phyloP scores from a whole-genome alignment of 345 rosid genomes.

The Rhodomyrtus tomentosa region DNA sequence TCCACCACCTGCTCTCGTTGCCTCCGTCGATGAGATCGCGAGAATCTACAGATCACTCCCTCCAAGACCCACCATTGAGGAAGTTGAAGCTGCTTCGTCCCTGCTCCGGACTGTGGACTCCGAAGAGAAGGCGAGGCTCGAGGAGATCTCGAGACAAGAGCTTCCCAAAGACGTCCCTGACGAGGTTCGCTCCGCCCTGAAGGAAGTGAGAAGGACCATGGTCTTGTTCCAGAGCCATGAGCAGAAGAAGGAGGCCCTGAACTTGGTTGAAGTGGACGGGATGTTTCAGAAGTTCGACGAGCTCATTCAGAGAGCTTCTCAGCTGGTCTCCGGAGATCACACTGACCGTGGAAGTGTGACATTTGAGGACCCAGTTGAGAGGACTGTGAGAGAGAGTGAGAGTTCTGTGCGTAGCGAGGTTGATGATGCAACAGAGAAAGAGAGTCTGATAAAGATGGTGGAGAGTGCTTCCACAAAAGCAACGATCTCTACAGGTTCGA shows the following conservation, averaged over 20 bases:
- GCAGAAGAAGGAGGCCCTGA: constrained; percentile 42
- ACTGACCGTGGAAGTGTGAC: constrained; percentile 2
- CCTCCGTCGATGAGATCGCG: constrained; percentile 41
- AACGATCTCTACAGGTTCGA: not conserved
- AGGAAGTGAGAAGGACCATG: constrained; percentile 25
- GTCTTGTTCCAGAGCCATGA: constrained; percentile 36
- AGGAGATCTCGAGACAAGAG: constrained; percentile 27
- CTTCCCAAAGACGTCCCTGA: constrained; percentile 28
- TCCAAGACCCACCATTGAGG: constrained; percentile 43
- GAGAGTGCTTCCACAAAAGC: constrained; percentile 28
- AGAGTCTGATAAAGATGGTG: constrained; percentile 9
- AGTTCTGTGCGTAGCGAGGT: constrained; percentile 8
- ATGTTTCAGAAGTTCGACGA: constrained; percentile 33
- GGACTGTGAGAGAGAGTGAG: constrained; percentile 12
- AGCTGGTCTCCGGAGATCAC: constrained; percentile 33
- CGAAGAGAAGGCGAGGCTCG: constrained; percentile 34
- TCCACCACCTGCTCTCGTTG: constrained; percentile 19
- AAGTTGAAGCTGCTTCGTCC: constrained; percentile 48
- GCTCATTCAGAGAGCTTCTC: constrained; percentile 39
- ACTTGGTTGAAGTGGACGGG: constrained; percentile 37
- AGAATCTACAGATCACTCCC: constrained; percentile 45
- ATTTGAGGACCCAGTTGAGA: constrained; percentile 9
- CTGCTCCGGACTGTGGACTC: constrained; percentile 24
- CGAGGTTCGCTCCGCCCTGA: constrained; percentile 33
- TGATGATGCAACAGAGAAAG: constrained; percentile 12